Percentiles rank a stretch among this genome's conserved stretches.
Conservation (phyloP, 2,329 filamentous ascomycete species). For the Cadophora malorum region DNA sequence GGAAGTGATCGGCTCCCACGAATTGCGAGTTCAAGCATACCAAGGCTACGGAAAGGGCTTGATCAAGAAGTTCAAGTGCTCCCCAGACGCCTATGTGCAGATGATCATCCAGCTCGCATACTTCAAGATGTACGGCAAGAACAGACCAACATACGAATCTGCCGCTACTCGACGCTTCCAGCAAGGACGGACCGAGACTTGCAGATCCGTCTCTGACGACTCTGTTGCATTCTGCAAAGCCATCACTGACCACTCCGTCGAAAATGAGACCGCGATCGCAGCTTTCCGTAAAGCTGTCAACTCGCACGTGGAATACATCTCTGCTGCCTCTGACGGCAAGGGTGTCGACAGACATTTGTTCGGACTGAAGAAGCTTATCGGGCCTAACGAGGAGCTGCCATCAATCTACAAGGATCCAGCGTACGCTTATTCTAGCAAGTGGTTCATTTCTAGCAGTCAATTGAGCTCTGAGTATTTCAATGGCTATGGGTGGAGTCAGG, state of each 20-base stretch:
- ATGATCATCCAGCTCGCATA: constrained; percentile 99
- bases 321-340: constrained; percentile 86
- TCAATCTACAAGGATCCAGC: constrained; percentile 87
- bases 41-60: constrained; percentile 97
- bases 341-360: constrained; percentile 98
- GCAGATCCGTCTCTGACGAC: constrained; percentile 89
- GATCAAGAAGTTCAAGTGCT: constrained; percentile 99
- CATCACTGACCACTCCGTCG: constrained; percentile 73
- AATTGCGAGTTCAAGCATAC: constrained; percentile 93
- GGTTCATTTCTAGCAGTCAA: constrained; percentile 90
- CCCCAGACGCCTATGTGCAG: constrained; percentile 95
- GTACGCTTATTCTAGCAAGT: constrained; percentile 81
- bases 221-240: constrained; percentile 88
- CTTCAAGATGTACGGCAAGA: constrained; percentile 98
- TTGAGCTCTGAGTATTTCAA: constrained; percentile 98
- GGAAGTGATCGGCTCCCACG: constrained; percentile 82
- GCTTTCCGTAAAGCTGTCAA: constrained; percentile 84
- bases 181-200: constrained; percentile 94
- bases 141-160: constrained; percentile 96
- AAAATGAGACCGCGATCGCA: constrained; percentile 70
- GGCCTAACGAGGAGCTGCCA: constrained; percentile 80
- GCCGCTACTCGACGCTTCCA: constrained; percentile 95
- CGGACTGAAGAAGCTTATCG: constrained; percentile 88
- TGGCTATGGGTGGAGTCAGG: constrained; percentile 98
- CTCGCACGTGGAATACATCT: constrained; percentile 89